Evolutionary conservation across 1,139 yeast species (phyloP), one percentile per base, ranked within the genome.

Genomic region (Nadsonia commutata): DNA sequence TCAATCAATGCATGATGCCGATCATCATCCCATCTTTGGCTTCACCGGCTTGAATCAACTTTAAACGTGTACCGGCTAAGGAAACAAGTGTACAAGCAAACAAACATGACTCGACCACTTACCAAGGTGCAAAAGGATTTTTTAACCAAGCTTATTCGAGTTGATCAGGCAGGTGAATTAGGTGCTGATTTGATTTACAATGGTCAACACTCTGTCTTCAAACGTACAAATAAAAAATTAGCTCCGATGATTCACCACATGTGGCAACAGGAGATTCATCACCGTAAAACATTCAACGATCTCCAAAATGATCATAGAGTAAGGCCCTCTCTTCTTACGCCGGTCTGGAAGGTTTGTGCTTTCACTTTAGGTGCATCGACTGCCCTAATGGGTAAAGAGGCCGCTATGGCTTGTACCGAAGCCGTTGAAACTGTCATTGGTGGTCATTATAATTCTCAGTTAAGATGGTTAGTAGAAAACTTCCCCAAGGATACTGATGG

Each of bases 341-440:
- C 98, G 3, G 56, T 85, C 2, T 90, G 99, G 98, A 85, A 83
- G 58, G 65, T 75, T 0, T 97, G 96, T 2, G 97, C 98, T 0
- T 70, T 81, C 45, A 79, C 80, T 0, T 69, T 90, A 64, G 99
- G 99, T 2, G 76, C 76, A 1, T 81, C 80, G 1, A 90, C 98
- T 0, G 97, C 95, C 0, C 56, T 82, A 43, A 64, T 88, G 50
- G 82, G 95, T 21, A 84, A 85, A 56, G 95, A 90, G 58, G 96
- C 96, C 1, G 98, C 98, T 2, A 90, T 90, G 99, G 98, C 98
- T 1, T 93, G 99, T 58, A 90, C 99, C 0, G 97, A 88, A 48
- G 98, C 98, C 0, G 98, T 90, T 1, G 99, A 90, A 62, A 93
- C 98, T 0, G 97, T 93, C 2, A 93, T 90, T 60, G 99, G 98